Conservation (phyloP, 768 basidiomycete genomes). For the Rhodotorula babjevae region DNA sequence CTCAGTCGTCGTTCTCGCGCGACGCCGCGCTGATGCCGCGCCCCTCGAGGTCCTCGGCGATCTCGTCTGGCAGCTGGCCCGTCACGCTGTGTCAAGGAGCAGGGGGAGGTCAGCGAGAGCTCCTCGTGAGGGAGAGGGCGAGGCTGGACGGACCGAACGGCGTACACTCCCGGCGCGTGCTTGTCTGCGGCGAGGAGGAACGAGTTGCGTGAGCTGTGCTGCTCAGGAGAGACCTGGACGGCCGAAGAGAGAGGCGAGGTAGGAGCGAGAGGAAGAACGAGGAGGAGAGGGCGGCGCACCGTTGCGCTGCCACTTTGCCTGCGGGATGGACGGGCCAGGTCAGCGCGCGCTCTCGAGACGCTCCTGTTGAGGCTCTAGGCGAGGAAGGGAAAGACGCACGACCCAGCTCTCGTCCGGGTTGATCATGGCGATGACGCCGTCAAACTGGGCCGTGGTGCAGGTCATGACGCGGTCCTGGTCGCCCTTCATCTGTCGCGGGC, state of each 20-base stretch:
- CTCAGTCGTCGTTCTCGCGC: conserved; percentile 36
- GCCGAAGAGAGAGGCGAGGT: neutral
- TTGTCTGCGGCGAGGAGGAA: conserved; percentile 59
- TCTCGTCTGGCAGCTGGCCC: conserved; percentile 77
- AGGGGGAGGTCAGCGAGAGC: neutral
- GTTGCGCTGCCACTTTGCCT: conserved; percentile 82
- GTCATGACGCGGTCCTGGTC: conserved; percentile 72
- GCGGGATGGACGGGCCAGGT: too few species aligned
- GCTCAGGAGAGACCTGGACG: neutral
- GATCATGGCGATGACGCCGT: conserved; percentile 82
- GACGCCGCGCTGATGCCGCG: conserved; percentile 62
- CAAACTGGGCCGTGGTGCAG: conserved; percentile 88
- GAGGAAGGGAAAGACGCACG: conserved; percentile 42
- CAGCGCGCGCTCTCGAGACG: too few species aligned
- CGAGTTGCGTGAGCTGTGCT: neutral
- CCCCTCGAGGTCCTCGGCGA: conserved; percentile 71
- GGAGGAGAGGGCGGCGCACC: conserved; percentile 55
- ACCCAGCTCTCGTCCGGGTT: conserved; percentile 90
- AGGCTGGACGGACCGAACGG: conserved; percentile 55
- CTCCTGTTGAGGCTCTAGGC: neutral
- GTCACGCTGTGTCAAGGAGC: conserved; percentile 58
- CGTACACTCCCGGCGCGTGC: conserved; percentile 86
- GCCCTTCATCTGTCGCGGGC: conserved; percentile 69
- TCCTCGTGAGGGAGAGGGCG: too few species aligned
- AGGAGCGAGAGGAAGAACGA: conserved; percentile 3